Conservation (phyloP, 202 grass and related monocot genomes). For the Elaeis oleifera region DNA sequence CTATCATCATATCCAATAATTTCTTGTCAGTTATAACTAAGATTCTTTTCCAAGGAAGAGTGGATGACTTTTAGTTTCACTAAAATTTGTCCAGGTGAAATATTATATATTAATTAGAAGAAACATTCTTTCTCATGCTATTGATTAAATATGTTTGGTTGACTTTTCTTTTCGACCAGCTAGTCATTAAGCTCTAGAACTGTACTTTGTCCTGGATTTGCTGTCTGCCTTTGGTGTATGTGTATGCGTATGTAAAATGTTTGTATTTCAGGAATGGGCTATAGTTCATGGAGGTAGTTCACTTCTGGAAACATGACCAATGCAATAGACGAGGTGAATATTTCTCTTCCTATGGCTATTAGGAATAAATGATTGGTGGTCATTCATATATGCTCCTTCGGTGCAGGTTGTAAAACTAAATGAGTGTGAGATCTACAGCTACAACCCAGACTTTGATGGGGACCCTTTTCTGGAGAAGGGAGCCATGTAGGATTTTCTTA, state of each 20-base stretch:
- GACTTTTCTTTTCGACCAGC: too few relatives aligned
- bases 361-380: not conserved
- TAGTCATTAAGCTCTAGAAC: too few relatives aligned
- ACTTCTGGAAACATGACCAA: slow-evolving; percentile 82
- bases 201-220: too few relatives aligned
- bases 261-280: slow-evolving; percentile 60
- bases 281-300: slow-evolving; percentile 46
- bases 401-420: slow-evolving; percentile 82
- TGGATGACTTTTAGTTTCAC: too few relatives aligned
- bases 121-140: too few relatives aligned
- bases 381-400: slow-evolving; percentile 6
- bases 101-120: too few relatives aligned
- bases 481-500: slow-evolving; percentile 53
- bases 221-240: too few relatives aligned
- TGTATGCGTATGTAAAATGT: not conserved
- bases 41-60: too few relatives aligned
- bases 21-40: too few relatives aligned
- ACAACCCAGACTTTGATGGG: slow-evolving; percentile 73
- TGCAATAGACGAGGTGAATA: slow-evolving; percentile 74
- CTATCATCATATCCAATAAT: too few relatives aligned
- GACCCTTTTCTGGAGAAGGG: slow-evolving; percentile 80
- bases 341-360: not conserved
- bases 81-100: too few relatives aligned
- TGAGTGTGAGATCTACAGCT: slow-evolving; percentile 92
- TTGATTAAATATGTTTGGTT: too few relatives aligned